These are phyloP conservation scores for Pseudozyma flocculosa DNA, from an alignment of 1,284 basidiomycete genomes.

Conservation along the genomic window DNA sequence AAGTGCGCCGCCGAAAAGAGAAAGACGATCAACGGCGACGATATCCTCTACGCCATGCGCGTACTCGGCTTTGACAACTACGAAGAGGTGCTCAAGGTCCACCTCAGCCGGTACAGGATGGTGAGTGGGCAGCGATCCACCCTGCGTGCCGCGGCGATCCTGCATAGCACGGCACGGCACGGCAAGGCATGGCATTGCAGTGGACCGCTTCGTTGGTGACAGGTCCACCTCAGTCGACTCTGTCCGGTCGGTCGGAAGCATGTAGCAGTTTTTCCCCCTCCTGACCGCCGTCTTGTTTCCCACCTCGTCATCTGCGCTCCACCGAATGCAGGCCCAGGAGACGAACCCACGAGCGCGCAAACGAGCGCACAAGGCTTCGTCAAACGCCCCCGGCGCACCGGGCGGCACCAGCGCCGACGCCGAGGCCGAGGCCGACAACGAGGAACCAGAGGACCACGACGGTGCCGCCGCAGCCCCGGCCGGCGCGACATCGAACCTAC, in stretches of 20 bases:
- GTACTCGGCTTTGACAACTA: conserved; percentile 94
- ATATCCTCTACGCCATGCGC: conserved; percentile 82
- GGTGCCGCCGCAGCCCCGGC: no score
- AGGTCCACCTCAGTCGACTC: no score
- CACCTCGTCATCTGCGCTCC: no score
- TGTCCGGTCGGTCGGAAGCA: no score
- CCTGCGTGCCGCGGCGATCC: neutral
- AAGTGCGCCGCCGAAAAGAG: conserved; percentile 82
- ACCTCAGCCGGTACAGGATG: conserved; percentile 69
- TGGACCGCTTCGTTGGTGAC: no score
- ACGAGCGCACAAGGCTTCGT: neutral
- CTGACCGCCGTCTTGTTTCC: no score
- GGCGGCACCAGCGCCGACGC: neutral
- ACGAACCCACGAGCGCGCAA: neutral
- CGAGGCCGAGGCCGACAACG: neutral
- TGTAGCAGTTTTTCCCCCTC: no score
- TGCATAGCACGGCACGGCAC: no score
- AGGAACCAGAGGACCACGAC: neutral
- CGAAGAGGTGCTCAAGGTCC: conserved; percentile 81
- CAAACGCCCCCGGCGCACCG: neutral
- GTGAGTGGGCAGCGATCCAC: conserved; percentile 1
- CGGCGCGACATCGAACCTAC: no score
- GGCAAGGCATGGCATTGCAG: no score
- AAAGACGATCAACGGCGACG: conserved; percentile 80
- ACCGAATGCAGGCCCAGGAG: conserved; percentile 2